Conservation (phyloP, 495 filamentous ascomycete genomes). For the Neurospora tetrasperma region DNA sequence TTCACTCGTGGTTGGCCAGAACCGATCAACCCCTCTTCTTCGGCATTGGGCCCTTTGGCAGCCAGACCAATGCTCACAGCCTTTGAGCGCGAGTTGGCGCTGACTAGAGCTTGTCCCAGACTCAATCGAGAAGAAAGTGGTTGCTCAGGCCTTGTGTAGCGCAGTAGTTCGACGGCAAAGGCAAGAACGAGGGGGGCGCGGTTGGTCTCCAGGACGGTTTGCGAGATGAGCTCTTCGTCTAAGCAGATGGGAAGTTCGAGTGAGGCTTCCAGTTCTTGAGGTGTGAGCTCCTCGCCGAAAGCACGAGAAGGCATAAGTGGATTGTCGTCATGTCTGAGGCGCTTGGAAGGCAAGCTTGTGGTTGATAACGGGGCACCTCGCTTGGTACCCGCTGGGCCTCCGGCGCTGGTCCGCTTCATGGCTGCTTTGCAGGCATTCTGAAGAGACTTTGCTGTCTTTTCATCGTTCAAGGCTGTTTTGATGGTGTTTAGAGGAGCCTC, state of each 20-base stretch:
- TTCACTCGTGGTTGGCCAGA: conserved; percentile 60
- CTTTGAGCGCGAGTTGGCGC: conserved; percentile 63
- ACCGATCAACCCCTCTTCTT: conserved; percentile 57
- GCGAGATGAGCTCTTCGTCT: conserved; percentile 49
- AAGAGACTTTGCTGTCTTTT: conserved; percentile 57
- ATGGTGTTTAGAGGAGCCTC: conserved; percentile 45
- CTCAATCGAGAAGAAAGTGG: conserved; percentile 72
- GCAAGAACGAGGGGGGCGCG: conserved; percentile 72
- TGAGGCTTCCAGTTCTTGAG: conserved; percentile 53
- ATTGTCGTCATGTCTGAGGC: conserved; percentile 27
- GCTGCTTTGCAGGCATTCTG: conserved; percentile 60
- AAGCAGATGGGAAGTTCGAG: conserved; percentile 49
- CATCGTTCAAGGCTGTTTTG: conserved; percentile 52
- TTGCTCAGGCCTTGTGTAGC: conserved; percentile 73
- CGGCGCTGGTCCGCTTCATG: conserved; percentile 29
- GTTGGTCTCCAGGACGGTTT: conserved; percentile 58
- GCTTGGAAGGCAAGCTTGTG: conserved; percentile 26
- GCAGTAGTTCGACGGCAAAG: conserved; percentile 62
- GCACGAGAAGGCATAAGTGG: conserved; percentile 15
- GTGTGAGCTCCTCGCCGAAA: conserved; percentile 34
- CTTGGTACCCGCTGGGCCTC: conserved; percentile 20
- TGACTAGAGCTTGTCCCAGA: conserved; percentile 68
- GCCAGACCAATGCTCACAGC: conserved; percentile 59
- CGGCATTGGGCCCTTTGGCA: conserved; percentile 53
- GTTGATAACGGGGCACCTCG: conserved; percentile 18